Evolutionary conservation across 2,329 filamentous ascomycete genomes (phyloP), one percentile per base, ranked within the genome.

Genomic region (Alternaria sp.): DNA sequence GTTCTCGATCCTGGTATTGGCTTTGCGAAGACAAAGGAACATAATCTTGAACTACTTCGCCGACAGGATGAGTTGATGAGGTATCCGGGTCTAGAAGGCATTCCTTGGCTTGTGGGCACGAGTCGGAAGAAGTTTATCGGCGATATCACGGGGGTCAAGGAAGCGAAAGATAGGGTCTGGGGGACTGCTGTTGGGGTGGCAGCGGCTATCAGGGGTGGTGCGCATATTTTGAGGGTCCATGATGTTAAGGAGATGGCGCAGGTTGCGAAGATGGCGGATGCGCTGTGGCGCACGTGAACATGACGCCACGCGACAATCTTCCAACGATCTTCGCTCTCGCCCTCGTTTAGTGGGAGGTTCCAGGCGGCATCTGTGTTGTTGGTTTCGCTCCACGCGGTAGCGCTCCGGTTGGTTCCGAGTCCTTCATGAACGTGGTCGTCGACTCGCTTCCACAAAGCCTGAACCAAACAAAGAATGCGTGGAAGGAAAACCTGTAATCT

Each of bases 91-190:
- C 79, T 96, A 23, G 81, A 85, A 59, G 89, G 88, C 0, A 82
- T 97, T 18, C 94, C 96, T 0, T 98, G 95, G 95, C 84, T 98
- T 21, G 85, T 98, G 41, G 96, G 96, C 0, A 89, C 91, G 15
- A 97, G 94, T 80, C 88, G 95, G 64, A 99, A 99, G 83, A 86
- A 88, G 21, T 99, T 99, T 76, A 88, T 99, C 59, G 95, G 95
- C 2, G 86, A 86, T 69, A 86, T 97, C 30, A 97, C 94, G 0
- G 92, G 91, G 0, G 92, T 94, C 2, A 80, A 87, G 64, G 87
- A 89, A 70, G 88, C 94, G 1, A 86, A 84, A 64, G 87, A 94
- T 71, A 87, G 95, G 65, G 85, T 87, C 9, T 96, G 90, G 89
- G 96, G 96, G 11, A 98, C 96, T 3, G 94, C 94, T 11, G 93